Evolutionary conservation across 805 yeast genomes (phyloP).

Genomic region (Dipodascopsis uninucleata): DNA sequence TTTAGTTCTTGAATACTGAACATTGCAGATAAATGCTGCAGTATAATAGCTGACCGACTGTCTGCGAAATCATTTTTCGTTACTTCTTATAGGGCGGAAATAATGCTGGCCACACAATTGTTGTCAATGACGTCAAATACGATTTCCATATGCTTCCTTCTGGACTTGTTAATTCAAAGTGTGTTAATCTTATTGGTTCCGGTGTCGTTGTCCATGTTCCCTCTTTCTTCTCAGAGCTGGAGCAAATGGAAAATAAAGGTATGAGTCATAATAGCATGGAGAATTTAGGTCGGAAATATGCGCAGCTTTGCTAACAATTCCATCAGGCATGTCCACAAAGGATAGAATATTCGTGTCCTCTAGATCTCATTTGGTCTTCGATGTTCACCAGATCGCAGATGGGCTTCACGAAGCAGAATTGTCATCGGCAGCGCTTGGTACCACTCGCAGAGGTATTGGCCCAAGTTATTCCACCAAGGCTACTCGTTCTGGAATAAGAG

Average conservation of each 20-base stretch:
- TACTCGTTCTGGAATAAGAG: slow-evolving; percentile 92
- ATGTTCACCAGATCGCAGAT: slow-evolving; percentile 96
- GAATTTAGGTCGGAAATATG: too few relatives aligned
- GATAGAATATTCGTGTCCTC: slow-evolving; percentile 83
- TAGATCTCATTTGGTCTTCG: slow-evolving; percentile 94
- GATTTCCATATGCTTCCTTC: slow-evolving; percentile 99
- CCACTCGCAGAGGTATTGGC: slow-evolving; percentile 98
- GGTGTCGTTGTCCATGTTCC: slow-evolving; percentile 97
- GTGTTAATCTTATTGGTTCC: slow-evolving; percentile 85
- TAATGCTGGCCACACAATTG: slow-evolving; percentile 99
- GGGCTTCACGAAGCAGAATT: slow-evolving; percentile 92
- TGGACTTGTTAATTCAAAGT: slow-evolving; percentile 91
- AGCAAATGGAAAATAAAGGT: slow-evolving; percentile 75
- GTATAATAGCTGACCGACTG: background rate
- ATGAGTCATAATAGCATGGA: too few relatives aligned
- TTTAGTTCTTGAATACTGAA: too few relatives aligned
- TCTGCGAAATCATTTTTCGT: slow-evolving; percentile 37
- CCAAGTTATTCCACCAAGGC: slow-evolving; percentile 97
- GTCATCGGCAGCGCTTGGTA: slow-evolving; percentile 79
- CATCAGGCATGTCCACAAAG: slow-evolving; percentile 50
- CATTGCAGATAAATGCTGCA: too few relatives aligned
- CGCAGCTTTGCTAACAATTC: too few relatives aligned
- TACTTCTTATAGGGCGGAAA: slow-evolving; percentile 72
- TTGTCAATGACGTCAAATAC: slow-evolving; percentile 79
- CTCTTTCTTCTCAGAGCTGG: slow-evolving; percentile 83